These are phyloP conservation scores for Naganishia friedmannii DNA, from an alignment of 768 basidiomycete species.

Conservation along the genomic window DNA sequence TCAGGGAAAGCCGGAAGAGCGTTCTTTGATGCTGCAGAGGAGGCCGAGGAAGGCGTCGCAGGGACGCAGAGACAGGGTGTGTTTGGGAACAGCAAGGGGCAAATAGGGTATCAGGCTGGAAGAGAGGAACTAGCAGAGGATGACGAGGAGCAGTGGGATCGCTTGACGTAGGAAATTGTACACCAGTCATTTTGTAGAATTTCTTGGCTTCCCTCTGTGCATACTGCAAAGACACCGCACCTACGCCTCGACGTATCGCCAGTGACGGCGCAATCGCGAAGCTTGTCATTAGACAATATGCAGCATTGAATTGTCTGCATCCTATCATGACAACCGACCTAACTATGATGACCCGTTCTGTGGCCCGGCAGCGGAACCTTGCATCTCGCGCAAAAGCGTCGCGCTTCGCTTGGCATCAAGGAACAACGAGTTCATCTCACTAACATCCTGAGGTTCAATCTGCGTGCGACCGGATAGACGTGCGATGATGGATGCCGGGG, in stretches of 20 bases:
- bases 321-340: neutral
- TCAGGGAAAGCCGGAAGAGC: conserved; percentile 4
- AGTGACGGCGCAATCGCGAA: neutral
- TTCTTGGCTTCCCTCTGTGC: too few relatives aligned
- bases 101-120: conserved; percentile 40
- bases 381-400: conserved; percentile 38
- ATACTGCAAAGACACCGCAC: neutral
- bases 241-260: neutral
- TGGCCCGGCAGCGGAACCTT: conserved; percentile 3
- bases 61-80: conserved; percentile 34
- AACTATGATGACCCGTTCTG: neutral
- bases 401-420: conserved; percentile 72
- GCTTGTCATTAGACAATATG: neutral
- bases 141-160: conserved; percentile 50
- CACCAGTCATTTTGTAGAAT: too few relatives aligned
- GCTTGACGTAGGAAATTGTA: conserved; percentile 34
- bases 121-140: conserved; percentile 40
- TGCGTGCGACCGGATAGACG: conserved; percentile 70
- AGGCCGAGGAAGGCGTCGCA: conserved; percentile 27
- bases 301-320: neutral
- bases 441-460: conserved; percentile 82
- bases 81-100: conserved; percentile 26
- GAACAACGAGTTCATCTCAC: conserved; percentile 91
- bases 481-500: conserved; percentile 85
- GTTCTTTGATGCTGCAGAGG: conserved; percentile 30